These are phyloP conservation scores for Pontederia paniculata DNA, from an alignment of 176 grass and related monocot genomes.

Conservation along the genomic window DNA sequence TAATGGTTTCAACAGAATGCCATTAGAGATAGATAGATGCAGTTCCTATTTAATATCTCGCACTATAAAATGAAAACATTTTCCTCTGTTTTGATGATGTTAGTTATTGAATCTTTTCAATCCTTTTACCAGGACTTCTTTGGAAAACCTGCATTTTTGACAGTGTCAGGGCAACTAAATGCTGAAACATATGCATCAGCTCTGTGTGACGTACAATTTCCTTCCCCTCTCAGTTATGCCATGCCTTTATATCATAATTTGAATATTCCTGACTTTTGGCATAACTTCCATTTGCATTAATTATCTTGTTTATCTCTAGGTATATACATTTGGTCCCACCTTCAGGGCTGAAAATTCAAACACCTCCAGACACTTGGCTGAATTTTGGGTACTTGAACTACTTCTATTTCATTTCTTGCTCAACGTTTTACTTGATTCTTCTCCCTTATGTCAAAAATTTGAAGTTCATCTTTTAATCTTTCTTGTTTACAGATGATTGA, in stretches of 20 bases:
- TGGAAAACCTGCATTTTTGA: slow-evolving; percentile 97
- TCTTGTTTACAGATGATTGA: slow-evolving; percentile 79
- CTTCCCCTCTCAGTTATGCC: slow-evolving; percentile 27
- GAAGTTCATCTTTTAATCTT: background rate
- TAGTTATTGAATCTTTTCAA: slow-evolving; percentile 14
- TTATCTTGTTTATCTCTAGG: slow-evolving; percentile 29
- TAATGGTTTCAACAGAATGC: background rate
- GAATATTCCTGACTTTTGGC: slow-evolving; percentile 11
- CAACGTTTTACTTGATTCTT: slow-evolving; percentile 12
- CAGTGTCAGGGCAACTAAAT: slow-evolving; percentile 92
- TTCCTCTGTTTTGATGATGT: too few relatives aligned
- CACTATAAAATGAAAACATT: too few relatives aligned
- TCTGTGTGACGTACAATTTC: slow-evolving; percentile 68
- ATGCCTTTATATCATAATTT: slow-evolving; percentile 20
- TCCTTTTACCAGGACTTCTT: slow-evolving; percentile 74
- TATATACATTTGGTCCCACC: slow-evolving; percentile 96
- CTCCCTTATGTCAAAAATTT: slow-evolving; percentile 6
- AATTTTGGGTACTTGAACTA: slow-evolving; percentile 81
- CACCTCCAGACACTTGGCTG: slow-evolving; percentile 91
- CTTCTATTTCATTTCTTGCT: slow-evolving; percentile 16
- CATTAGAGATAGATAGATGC: background rate
- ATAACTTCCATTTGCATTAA: background rate
- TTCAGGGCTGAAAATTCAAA: slow-evolving; percentile 99
- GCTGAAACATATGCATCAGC: slow-evolving; percentile 90
- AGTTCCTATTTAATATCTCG: too few relatives aligned